Evolutionary conservation across 169 alveolate genomes (phyloP).

Genomic region (Plasmodium coatneyi): DNA sequence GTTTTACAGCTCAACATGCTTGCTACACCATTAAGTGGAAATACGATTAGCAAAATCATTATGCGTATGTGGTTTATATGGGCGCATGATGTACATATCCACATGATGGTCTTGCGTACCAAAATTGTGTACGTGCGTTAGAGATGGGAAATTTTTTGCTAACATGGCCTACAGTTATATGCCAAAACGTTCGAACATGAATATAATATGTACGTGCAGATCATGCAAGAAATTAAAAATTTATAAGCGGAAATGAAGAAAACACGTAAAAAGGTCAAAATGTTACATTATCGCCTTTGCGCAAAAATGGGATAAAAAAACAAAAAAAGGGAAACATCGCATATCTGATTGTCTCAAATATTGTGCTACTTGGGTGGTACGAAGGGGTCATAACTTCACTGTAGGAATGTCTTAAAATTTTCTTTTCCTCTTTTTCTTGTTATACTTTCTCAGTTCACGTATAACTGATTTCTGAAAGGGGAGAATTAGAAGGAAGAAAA

Average conservation of each 20-base stretch:
- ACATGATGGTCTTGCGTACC: not conserved
- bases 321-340: not conserved
- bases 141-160: not conserved
- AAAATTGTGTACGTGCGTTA: not conserved
- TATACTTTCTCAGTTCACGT: conserved; percentile 26
- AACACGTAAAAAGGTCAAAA: not conserved
- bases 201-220: not conserved
- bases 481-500: not conserved
- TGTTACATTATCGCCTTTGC: not conserved
- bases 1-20: not conserved
- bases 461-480: conserved; percentile 17
- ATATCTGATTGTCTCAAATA: not conserved
- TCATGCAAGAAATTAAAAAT: not conserved
- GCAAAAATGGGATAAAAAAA: not conserved
- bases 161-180: not conserved
- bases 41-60: not conserved
- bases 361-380: not conserved
- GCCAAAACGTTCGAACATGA: not conserved
- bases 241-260: not conserved
- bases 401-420: not conserved
- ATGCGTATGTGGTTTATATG: not conserved
- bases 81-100: not conserved
- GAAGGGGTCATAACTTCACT: not conserved
- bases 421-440: conserved; percentile 27
- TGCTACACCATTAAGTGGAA: not conserved